These are phyloP conservation scores for Solanum corneliomulleri DNA, from an alignment of 257 asterid genomes.

Conservation along the genomic window DNA sequence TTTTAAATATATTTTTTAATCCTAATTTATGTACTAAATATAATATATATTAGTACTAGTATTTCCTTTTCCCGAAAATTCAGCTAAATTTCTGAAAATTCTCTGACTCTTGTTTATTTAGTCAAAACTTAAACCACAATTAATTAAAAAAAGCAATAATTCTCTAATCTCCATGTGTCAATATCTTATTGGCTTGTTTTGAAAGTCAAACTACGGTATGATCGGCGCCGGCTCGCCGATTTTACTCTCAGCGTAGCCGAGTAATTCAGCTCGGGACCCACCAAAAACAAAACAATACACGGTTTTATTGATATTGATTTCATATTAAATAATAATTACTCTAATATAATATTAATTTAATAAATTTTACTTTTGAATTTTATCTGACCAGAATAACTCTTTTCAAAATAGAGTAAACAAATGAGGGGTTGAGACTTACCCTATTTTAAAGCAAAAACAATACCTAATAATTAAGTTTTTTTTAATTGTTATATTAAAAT, in stretches of 20 bases:
- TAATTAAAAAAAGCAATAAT: not conserved
- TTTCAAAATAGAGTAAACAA: not conserved
- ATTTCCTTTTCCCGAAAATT: not conserved
- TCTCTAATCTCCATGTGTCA: not conserved
- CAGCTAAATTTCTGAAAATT: not conserved
- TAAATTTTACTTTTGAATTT: not conserved
- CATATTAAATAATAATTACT: not conserved
- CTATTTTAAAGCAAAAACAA: not conserved
- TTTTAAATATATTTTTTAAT: too few relatives aligned
- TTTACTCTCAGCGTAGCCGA: slow-evolving; percentile 1
- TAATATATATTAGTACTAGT: not conserved
- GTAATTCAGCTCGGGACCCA: not conserved
- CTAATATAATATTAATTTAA: not conserved
- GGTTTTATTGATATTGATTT: too few relatives aligned
- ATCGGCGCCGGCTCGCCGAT: not conserved
- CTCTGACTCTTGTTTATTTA: not conserved
- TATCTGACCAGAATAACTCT: not conserved
- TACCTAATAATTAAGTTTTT: not conserved
- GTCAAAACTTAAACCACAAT: not conserved
- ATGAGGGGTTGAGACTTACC: not conserved
- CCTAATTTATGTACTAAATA: not conserved
- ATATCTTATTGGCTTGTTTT: not conserved
- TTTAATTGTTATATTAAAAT: too few relatives aligned
- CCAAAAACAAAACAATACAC: not conserved
- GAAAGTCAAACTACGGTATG: not conserved